A percentile compares a stretch with the other conserved stretches of the same genome.
These are phyloP conservation scores for Trichoderma atrobrunneum DNA, from an alignment of 2,329 filamentous ascomycete species.

Conservation along the genomic window DNA sequence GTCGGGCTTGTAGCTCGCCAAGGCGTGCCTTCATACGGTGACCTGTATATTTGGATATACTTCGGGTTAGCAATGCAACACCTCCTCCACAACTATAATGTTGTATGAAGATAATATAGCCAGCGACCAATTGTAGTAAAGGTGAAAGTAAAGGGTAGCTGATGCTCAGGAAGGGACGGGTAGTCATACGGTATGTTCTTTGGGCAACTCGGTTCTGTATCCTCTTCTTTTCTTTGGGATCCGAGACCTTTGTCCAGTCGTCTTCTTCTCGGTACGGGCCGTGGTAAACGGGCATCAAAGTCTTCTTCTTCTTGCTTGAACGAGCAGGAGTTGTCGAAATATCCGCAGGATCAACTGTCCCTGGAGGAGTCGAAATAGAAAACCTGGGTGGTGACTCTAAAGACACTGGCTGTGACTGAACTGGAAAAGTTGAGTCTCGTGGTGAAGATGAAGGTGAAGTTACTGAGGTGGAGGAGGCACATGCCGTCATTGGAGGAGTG, in stretches of 20 bases:
- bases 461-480: conserved; percentile 3
- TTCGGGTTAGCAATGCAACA: neutral
- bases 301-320: conserved; percentile 17
- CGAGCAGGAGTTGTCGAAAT: conserved; percentile 5
- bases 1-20: conserved; percentile 31
- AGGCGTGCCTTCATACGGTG: conserved; percentile 34
- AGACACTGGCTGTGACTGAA: neutral
- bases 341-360: neutral
- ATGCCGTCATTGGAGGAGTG: conserved; percentile 7
- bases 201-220: conserved; percentile 34
- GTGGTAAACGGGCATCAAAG: conserved; percentile 6
- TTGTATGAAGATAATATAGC: neutral
- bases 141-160: neutral
- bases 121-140: neutral
- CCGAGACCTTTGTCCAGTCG: conserved; percentile 31
- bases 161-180: neutral
- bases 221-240: conserved; percentile 33
- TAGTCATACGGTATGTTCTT: conserved; percentile 32
- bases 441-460: conserved; percentile 10
- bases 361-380: neutral
- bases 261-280: conserved; percentile 26
- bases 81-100: neutral
- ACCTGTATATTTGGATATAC: conserved; percentile 19
- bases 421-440: neutral
- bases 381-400: neutral